These are phyloP conservation scores for Fusarium goolgardi DNA, from an alignment of 2,329 filamentous ascomycete genomes.

Conservation along the genomic window DNA sequence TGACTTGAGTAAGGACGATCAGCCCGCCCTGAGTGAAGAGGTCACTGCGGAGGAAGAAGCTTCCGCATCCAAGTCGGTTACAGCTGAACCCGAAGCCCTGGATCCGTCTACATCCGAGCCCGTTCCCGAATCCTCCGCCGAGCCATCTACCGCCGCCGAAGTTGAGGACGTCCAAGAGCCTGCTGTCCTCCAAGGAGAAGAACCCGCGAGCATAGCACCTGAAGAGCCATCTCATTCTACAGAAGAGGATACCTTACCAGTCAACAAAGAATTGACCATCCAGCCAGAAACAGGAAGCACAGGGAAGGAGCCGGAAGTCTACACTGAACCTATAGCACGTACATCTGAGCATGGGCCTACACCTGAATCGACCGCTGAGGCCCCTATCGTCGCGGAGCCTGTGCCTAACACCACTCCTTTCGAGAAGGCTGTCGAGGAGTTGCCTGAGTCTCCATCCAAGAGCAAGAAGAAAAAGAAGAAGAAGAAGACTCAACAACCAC, in stretches of 20 bases:
- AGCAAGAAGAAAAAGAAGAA: constrained; percentile 47
- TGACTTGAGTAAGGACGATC: neutral
- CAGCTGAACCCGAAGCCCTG: neutral
- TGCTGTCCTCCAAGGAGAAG: neutral
- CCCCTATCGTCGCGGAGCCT: constrained; percentile 14
- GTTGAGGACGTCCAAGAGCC: constrained; percentile 4
- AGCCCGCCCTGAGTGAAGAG: constrained; percentile 4
- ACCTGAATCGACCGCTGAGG: neutral
- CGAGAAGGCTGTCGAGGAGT: constrained; percentile 9
- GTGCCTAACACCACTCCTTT: constrained; percentile 21
- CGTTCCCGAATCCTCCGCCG: neutral
- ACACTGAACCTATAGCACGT: constrained; percentile 11
- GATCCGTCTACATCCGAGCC: neutral
- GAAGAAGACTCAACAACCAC: constrained; percentile 27
- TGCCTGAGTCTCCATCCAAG: constrained; percentile 26
- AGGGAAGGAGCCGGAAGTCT: neutral
- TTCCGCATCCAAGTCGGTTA: neutral
- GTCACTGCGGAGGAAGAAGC: constrained; percentile 2
- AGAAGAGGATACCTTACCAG: constrained; percentile 2
- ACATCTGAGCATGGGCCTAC: constrained; percentile 15
- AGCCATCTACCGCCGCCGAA: neutral
- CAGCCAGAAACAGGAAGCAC: constrained; percentile 6
- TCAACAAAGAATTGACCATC: neutral
- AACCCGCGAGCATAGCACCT: neutral
- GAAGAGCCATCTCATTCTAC: constrained; percentile 9